Conservation (phyloP, 306 rosid species). For the Prosopis cineraria region DNA sequence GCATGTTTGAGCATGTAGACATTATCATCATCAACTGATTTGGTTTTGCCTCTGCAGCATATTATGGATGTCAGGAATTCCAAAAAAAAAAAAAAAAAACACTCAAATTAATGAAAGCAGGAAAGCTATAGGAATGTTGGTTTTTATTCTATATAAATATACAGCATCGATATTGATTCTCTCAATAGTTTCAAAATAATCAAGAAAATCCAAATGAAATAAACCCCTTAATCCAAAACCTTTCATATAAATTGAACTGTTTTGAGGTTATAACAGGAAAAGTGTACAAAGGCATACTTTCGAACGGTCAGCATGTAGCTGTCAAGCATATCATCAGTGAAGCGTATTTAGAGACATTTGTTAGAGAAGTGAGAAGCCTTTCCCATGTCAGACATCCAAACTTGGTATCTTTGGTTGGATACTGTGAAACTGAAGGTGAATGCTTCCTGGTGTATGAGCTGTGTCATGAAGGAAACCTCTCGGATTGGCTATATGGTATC, state of each 20-base stretch:
- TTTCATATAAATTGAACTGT: not conserved
- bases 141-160: not conserved
- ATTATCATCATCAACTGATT: not conserved
- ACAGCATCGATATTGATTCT: no score
- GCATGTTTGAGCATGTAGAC: not conserved
- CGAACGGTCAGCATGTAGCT: slow-evolving; percentile 57
- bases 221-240: not conserved
- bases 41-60: no score
- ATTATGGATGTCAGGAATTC: no score
- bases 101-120: not conserved
- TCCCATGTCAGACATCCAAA: slow-evolving; percentile 63
- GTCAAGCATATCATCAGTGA: slow-evolving; percentile 66
- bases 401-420: slow-evolving; percentile 56
- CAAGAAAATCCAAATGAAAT: not conserved
- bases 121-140: not conserved
- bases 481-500: slow-evolving; percentile 74
- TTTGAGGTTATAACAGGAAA: slow-evolving; percentile 42
- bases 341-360: slow-evolving; percentile 57
- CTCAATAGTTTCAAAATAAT: not conserved
- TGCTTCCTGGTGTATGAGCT: slow-evolving; percentile 75
- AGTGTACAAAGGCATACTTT: slow-evolving; percentile 59
- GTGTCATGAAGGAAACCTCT: slow-evolving; percentile 66
- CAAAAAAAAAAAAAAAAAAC: no score
- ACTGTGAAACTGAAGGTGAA: slow-evolving; percentile 50
- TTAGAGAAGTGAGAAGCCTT: slow-evolving; percentile 66